A percentile compares a stretch with the other conserved stretches of the same genome.
Evolutionary conservation across 495 filamentous ascomycete genomes (phyloP).

Genomic region (Pyrenula massariospora): DNA sequence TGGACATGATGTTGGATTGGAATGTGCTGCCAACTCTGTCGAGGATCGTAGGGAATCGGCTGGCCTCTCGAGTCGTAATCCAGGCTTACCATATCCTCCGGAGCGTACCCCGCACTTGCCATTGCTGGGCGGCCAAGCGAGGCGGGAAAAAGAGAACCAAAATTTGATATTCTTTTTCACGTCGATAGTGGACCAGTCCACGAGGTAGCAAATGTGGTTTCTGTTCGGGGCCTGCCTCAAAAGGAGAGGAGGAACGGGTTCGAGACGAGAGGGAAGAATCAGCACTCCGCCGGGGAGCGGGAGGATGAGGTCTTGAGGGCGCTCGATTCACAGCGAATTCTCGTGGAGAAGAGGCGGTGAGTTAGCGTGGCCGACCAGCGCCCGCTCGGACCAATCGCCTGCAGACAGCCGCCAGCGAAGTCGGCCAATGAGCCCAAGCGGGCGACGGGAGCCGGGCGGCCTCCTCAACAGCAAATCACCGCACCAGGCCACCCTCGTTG

Average conservation of each 20-base stretch:
- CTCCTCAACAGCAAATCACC: background rate
- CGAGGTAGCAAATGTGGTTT: background rate
- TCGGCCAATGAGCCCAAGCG: background rate
- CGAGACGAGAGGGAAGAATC: background rate
- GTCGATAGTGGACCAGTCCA: background rate
- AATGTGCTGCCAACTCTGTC: background rate
- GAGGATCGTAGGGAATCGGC: background rate
- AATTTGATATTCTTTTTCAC: background rate
- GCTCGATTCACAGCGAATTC: background rate
- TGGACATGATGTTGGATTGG: background rate
- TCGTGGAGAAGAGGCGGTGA: background rate
- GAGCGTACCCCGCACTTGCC: background rate
- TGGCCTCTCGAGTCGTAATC: constrained; percentile 33
- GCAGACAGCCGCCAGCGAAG: background rate
- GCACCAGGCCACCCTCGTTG: background rate
- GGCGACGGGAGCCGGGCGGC: background rate
- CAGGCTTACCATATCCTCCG: constrained; percentile 18
- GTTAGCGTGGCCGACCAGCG: background rate
- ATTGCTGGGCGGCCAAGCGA: background rate
- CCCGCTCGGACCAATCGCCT: background rate
- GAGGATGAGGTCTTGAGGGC: background rate
- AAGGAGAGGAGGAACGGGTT: background rate
- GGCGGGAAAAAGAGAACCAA: no score
- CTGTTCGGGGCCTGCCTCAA: background rate
- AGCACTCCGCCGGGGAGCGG: background rate